Evolutionary conservation across 768 basidiomycete species (phyloP).

Genomic region (Rhodocollybia butyracea): DNA sequence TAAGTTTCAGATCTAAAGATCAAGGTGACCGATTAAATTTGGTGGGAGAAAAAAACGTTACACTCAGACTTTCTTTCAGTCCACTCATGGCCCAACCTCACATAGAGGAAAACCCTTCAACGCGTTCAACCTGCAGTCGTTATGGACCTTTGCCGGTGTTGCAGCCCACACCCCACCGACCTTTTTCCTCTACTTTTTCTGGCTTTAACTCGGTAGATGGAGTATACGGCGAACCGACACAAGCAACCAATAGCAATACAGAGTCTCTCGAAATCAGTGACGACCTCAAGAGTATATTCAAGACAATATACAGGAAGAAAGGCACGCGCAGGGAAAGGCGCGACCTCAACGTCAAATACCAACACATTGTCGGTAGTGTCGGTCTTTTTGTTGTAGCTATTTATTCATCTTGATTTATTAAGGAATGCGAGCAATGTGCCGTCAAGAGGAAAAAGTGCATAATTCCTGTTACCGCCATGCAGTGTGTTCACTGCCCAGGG

Average conservation of each 20-base stretch:
- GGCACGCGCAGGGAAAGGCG: conserved; percentile 1
- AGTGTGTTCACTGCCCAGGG: neutral
- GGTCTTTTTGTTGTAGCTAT: neutral
- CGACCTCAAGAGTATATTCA: neutral
- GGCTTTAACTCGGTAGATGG: too few relatives aligned
- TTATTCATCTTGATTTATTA: neutral
- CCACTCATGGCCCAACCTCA: too few relatives aligned
- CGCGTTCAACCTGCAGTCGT: too few relatives aligned
- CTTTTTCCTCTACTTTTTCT: too few relatives aligned
- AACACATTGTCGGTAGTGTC: neutral
- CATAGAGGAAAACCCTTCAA: too few relatives aligned
- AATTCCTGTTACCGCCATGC: neutral
- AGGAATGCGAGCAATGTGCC: neutral
- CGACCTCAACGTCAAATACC: neutral
- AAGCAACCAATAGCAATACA: neutral
- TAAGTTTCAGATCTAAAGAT: too few relatives aligned
- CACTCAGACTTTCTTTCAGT: too few relatives aligned
- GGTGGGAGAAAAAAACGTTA: too few relatives aligned
- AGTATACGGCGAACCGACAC: neutral
- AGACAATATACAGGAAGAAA: neutral
- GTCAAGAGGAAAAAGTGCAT: neutral
- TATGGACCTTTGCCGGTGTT: too few relatives aligned
- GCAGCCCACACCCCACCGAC: too few relatives aligned
- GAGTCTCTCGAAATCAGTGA: neutral
- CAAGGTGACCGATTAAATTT: too few relatives aligned